Conservation (phyloP, 2,329 filamentous ascomycete species). For the Leptosphaerulina australis region DNA sequence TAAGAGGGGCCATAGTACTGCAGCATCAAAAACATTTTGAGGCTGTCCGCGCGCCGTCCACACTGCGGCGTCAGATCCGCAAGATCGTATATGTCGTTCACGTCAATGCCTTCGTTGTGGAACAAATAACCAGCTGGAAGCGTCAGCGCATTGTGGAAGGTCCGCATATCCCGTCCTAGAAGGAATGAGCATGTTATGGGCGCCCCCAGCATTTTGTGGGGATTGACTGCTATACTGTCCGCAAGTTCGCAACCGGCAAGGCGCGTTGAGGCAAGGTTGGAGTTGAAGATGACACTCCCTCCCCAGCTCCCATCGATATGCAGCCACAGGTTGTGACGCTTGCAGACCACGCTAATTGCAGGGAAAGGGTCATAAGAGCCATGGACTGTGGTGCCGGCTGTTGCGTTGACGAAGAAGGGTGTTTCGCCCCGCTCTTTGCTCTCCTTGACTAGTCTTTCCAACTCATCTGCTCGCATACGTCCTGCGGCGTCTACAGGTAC, state of each 20-base stretch:
- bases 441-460: constrained; percentile 67
- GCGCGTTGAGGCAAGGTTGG: constrained; percentile 65
- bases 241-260: constrained; percentile 75
- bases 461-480: constrained; percentile 69
- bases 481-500: constrained; percentile 77
- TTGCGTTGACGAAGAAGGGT: constrained; percentile 94
- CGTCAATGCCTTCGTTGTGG: constrained; percentile 44
- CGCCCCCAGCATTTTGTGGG: constrained; percentile 96
- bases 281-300: constrained; percentile 74
- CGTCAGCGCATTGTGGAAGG: constrained; percentile 84
- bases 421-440: constrained; percentile 73
- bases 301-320: constrained; percentile 95
- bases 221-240: constrained; percentile 84
- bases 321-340: constrained; percentile 78
- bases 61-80: constrained; percentile 94
- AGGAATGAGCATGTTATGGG: constrained; percentile 92
- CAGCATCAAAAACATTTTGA: constrained; percentile 90
- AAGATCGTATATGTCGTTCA: constrained; percentile 75
- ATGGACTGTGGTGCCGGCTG: constrained; percentile 90
- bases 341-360: constrained; percentile 72
- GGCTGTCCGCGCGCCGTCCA: constrained; percentile 79
- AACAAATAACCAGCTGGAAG: constrained; percentile 79
- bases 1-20: constrained; percentile 83
- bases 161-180: constrained; percentile 73
- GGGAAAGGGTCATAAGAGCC: constrained; percentile 85